phyloP scores from a whole-genome alignment of 768 basidiomycete genomes.

The Leucocoprinus leucothites region DNA sequence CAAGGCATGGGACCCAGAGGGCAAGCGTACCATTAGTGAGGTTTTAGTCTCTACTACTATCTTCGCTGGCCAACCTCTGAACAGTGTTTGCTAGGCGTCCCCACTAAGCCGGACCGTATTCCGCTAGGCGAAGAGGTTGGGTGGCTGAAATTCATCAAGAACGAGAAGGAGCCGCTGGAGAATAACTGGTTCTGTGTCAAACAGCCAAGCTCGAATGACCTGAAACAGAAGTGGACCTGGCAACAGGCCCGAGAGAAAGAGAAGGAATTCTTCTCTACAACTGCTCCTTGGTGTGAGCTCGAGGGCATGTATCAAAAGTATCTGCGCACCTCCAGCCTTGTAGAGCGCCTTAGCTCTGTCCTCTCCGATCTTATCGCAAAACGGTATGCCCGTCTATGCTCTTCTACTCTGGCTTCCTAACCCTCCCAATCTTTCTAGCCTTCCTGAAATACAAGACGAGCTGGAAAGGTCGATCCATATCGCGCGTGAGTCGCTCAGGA shows the following conservation, averaged over 20 bases:
- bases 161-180: constrained; percentile 46
- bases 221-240: constrained; percentile 56
- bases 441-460: constrained; percentile 62
- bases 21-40: constrained; percentile 68
- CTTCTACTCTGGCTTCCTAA: constrained; percentile 39
- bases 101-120: constrained; percentile 74
- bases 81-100: constrained; percentile 45
- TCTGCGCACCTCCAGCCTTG: constrained; percentile 55
- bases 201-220: constrained; percentile 47
- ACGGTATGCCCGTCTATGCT: constrained; percentile 35
- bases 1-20: constrained; percentile 55
- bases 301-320: constrained; percentile 48
- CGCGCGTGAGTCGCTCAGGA: constrained; percentile 28
- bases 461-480: constrained; percentile 41
- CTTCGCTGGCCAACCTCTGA: not conserved
- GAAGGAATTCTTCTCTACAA: constrained; percentile 50
- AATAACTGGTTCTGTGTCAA: constrained; percentile 63
- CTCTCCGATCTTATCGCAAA: constrained; percentile 63
- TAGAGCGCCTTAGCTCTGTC: constrained; percentile 53
- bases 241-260: constrained; percentile 59
- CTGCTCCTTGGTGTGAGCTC: constrained; percentile 51
- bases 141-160: constrained; percentile 58
- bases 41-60: not conserved
- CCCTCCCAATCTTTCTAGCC: constrained; percentile 38
- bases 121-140: constrained; percentile 46